A percentile compares a stretch with the other conserved stretches of the same genome.
These are phyloP conservation scores for Pleomassaria siparia DNA, from an alignment of 2,329 filamentous ascomycete species.

Conservation along the genomic window DNA sequence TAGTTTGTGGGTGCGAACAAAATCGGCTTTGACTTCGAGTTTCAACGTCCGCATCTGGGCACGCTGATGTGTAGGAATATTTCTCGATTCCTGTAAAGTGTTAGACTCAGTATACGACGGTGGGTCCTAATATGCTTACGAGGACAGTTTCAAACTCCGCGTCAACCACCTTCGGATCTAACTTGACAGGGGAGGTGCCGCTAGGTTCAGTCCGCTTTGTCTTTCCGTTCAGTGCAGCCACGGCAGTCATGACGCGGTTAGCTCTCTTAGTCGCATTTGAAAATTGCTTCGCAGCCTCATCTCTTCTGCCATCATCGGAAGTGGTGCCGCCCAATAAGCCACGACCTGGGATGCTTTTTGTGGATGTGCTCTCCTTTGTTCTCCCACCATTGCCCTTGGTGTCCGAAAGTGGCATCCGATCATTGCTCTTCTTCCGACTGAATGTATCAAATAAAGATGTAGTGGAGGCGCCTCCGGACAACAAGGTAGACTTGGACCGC, in stretches of 20 bases:
- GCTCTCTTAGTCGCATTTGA: conserved; percentile 43
- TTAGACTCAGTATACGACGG: conserved; percentile 20
- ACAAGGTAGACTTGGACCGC: conserved; percentile 56
- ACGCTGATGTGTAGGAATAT: conserved; percentile 90
- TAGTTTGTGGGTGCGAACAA: conserved; percentile 85
- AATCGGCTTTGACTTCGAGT: conserved; percentile 89
- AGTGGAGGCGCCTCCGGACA: conserved; percentile 46
- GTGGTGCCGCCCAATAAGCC: conserved; percentile 28
- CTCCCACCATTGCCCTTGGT: conserved; percentile 37
- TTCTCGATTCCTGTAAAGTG: conserved; percentile 71
- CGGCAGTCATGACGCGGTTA: conserved; percentile 62
- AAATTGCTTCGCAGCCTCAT: conserved; percentile 13
- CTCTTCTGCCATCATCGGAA: conserved; percentile 28
- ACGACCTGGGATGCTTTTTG: conserved; percentile 21
- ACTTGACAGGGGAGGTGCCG: conserved; percentile 34
- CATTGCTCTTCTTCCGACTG: conserved; percentile 39
- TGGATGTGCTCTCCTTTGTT: conserved; percentile 23
- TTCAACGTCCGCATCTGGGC: conserved; percentile 93
- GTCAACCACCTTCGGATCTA: conserved; percentile 60
- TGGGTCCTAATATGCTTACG: conserved; percentile 55
- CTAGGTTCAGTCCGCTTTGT: conserved; percentile 38
- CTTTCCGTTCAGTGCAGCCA: conserved; percentile 63
- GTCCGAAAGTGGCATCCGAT: conserved; percentile 34
- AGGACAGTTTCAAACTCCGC: conserved; percentile 63
- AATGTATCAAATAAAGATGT: conserved; percentile 44